Percentiles rank a stretch among this genome's conserved stretches.
These are phyloP conservation scores for Colletotrichum liriopes DNA, from an alignment of 2,329 filamentous ascomycete species.

Conservation along the genomic window DNA sequence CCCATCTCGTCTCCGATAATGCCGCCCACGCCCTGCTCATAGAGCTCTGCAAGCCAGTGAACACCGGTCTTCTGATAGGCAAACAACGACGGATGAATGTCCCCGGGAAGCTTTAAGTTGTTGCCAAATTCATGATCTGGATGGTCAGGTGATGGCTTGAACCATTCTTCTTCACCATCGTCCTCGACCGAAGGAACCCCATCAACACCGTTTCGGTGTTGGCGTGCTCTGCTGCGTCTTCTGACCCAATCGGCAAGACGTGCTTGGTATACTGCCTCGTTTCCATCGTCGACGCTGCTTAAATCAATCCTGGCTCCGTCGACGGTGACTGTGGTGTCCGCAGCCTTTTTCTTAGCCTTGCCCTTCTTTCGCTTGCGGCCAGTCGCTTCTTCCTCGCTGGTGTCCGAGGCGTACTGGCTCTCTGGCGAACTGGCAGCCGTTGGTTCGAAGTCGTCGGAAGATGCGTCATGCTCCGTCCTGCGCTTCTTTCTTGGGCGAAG, in stretches of 20 bases:
- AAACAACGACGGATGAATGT: constrained; percentile 93
- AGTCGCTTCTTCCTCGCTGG: constrained; percentile 57
- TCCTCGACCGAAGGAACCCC: constrained; percentile 59
- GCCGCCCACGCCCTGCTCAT: constrained; percentile 90
- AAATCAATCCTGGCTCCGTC: constrained; percentile 63
- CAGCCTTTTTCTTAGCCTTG: constrained; percentile 60
- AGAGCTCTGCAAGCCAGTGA: constrained; percentile 95
- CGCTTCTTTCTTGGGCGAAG: constrained; percentile 72
- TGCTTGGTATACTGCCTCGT: constrained; percentile 84
- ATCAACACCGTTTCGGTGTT: constrained; percentile 53
- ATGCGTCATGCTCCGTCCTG: constrained; percentile 55
- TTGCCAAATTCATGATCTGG: constrained; percentile 83
- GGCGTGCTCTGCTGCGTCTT: constrained; percentile 60
- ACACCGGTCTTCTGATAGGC: constrained; percentile 98
- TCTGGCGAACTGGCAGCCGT: constrained; percentile 45
- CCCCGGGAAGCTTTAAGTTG: constrained; percentile 86
- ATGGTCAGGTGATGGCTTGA: constrained; percentile 87
- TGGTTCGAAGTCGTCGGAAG: constrained; percentile 64
- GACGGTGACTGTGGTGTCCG: constrained; percentile 41
- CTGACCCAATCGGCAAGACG: constrained; percentile 84
- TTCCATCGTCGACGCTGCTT: constrained; percentile 85
- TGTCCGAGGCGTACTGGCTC: constrained; percentile 50
- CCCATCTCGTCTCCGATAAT: constrained; percentile 99
- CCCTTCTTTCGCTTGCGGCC: constrained; percentile 60
- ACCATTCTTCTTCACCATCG: constrained; percentile 76